Evolutionary conservation across 2,329 filamentous ascomycete genomes (phyloP).

Genomic region (Epichloe sylvatica): DNA sequence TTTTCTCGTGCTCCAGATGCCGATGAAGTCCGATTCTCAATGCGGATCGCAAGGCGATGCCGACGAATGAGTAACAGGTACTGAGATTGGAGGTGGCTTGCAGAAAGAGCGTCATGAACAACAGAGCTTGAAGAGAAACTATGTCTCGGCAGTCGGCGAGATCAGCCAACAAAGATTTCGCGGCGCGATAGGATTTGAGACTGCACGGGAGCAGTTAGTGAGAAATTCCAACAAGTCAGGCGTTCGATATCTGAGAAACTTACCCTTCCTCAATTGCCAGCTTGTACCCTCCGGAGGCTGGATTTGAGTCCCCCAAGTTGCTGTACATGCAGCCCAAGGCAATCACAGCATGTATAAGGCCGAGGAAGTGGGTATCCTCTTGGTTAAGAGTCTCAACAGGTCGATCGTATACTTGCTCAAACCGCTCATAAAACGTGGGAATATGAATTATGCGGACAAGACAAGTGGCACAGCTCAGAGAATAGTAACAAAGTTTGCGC

Average conservation of each 20-base stretch:
- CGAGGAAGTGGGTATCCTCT: slow-evolving; percentile 55
- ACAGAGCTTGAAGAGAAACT: slow-evolving; percentile 56
- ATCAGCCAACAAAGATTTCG: slow-evolving; percentile 51
- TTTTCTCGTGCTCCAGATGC: slow-evolving; percentile 48
- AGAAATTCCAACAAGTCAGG: slow-evolving; percentile 10
- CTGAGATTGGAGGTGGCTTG: slow-evolving; percentile 68
- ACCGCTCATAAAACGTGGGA: slow-evolving; percentile 63
- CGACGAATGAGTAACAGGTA: slow-evolving; percentile 68
- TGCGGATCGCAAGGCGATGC: slow-evolving; percentile 62
- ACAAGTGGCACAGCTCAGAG: slow-evolving; percentile 43
- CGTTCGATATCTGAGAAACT: slow-evolving; percentile 9
- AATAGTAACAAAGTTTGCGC: slow-evolving; percentile 38
- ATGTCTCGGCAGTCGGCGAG: slow-evolving; percentile 60
- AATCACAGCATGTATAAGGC: slow-evolving; percentile 55
- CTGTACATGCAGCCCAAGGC: slow-evolving; percentile 62
- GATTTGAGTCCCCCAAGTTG: slow-evolving; percentile 39
- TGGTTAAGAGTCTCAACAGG: slow-evolving; percentile 47
- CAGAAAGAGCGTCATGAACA: slow-evolving; percentile 70
- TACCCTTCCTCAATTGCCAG: slow-evolving; percentile 43
- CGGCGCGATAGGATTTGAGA: slow-evolving; percentile 58
- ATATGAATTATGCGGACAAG: slow-evolving; percentile 61
- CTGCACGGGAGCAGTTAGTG: slow-evolving; percentile 25
- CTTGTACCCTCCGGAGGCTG: slow-evolving; percentile 33
- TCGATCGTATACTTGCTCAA: slow-evolving; percentile 65
- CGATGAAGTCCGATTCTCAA: slow-evolving; percentile 67